These are phyloP conservation scores for Cadophora gregata DNA, from an alignment of 2,329 filamentous ascomycete genomes.

Conservation along the genomic window DNA sequence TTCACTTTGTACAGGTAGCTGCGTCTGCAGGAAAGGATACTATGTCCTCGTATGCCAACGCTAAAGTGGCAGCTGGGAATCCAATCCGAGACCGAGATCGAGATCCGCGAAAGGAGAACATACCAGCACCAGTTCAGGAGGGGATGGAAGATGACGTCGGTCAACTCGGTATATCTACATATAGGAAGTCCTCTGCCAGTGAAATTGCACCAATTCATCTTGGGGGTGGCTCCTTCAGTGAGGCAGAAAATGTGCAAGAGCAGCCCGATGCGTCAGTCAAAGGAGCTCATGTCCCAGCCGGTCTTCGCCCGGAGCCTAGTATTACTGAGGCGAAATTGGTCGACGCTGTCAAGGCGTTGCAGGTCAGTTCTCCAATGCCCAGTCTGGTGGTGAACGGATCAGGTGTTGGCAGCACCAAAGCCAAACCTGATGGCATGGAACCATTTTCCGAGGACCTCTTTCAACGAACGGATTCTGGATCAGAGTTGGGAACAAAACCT, in stretches of 20 bases:
- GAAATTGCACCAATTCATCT: background rate
- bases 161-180: conserved; percentile 21
- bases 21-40: conserved; percentile 53
- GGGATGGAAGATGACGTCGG: conserved; percentile 19
- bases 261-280: background rate
- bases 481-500: conserved; percentile 76
- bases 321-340: conserved; percentile 39
- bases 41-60: conserved; percentile 42
- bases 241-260: background rate
- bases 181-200: conserved; percentile 10
- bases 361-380: conserved; percentile 40
- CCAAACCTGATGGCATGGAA: conserved; percentile 38
- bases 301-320: conserved; percentile 6
- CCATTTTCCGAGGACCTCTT: conserved; percentile 43
- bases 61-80: conserved; percentile 33
- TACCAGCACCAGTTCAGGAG: conserved; percentile 22
- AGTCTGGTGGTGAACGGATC: conserved; percentile 46
- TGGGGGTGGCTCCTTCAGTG: background rate
- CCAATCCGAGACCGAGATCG: conserved; percentile 38
- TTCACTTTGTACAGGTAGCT: conserved; percentile 51
- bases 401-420: conserved; percentile 30
- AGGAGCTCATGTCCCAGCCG: background rate
- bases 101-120: conserved; percentile 39
- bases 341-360: conserved; percentile 44
- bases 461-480: conserved; percentile 63